Percentiles rank a stretch among this genome's conserved stretches.
These are phyloP conservation scores for Trypanosoma theileri DNA, from an alignment of 208 protist genomes.

Conservation along the genomic window DNA sequence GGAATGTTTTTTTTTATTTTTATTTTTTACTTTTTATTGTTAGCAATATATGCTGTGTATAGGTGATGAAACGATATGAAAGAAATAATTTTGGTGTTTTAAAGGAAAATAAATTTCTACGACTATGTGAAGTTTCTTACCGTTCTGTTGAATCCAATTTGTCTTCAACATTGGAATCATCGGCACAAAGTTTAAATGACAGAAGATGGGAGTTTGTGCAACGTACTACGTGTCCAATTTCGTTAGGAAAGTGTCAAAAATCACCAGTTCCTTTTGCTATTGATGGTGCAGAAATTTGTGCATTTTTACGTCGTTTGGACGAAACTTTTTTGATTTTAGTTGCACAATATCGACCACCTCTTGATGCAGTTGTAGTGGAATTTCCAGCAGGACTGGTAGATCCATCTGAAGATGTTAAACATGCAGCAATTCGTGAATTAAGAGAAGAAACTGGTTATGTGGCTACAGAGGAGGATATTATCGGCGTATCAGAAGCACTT, in stretches of 20 bases:
- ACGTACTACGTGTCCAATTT: slow-evolving; percentile 41
- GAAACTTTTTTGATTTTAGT: slow-evolving; percentile 68
- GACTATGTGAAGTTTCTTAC: no score
- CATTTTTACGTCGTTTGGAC: slow-evolving; percentile 35
- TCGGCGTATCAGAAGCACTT: slow-evolving; percentile 42
- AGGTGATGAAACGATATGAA: no score
- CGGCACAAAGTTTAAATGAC: neutral
- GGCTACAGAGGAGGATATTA: slow-evolving; percentile 37
- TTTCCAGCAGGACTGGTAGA: slow-evolving; percentile 87
- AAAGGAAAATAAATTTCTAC: no score
- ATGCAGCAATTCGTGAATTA: slow-evolving; percentile 76
- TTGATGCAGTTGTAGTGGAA: slow-evolving; percentile 67
- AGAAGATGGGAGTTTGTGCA: slow-evolving; percentile 74
- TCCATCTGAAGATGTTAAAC: slow-evolving; percentile 41
- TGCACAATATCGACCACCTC: slow-evolving; percentile 77
- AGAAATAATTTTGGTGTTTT: no score
- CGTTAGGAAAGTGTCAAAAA: slow-evolving; percentile 30
- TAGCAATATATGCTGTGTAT: no score
- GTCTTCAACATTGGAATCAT: no score
- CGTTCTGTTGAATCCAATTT: no score
- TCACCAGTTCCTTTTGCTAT: slow-evolving; percentile 48
- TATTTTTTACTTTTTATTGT: no score
- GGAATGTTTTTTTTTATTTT: no score
- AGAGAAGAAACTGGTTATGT: slow-evolving; percentile 84
- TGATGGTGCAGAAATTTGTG: slow-evolving; percentile 75